Base-by-base conservation (phyloP, 495 filamentous ascomycete genomes). In the Glarea lozoyensis region DNA sequence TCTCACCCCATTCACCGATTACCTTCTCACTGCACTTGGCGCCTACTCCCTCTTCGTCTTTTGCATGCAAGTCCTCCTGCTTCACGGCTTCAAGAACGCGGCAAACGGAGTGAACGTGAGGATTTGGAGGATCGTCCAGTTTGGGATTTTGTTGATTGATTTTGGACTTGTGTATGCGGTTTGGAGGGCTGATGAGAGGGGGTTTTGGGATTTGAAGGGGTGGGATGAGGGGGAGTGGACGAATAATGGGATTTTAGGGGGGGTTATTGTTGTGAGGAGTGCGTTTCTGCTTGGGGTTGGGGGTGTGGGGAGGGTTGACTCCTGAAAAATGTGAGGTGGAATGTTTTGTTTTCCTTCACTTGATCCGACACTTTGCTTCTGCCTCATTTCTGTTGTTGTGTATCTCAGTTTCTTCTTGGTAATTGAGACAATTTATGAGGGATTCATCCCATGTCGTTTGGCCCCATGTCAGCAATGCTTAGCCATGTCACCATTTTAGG, bases 41-140 rank as follows among this genome's bases (percentile, higher is more conserved):
- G 43, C 53, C 20, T 53, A 46, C 33, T 52, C 48, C 19, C 12
- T 40, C 19, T 20, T 36, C 44, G 42, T 49, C 30, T 35, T 52
- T 20, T 36, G 27, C 13, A 22, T 54, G 17, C 47, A 48, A 20
- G 45, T 49, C 0, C 34, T 50, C 10, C 37, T 54, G 9, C 51
- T 54, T 11, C 45, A 37, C 19, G 30, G 42, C 36, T 41, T 23
- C 16, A 20, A 18, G 13, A 36, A 40, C 19, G 23, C 11, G 11
- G 10, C 20, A 18, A 40, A 29, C 25, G 25, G 25, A 7, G 7
- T 29, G 25, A 29, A 29, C 7, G 45, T 41, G n/a, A 48, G 30
- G 33, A 20, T 48, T 0, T 48, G 45, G 45, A 29, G 23, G n/a
- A 42, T 37, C 20, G 16, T 48, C n/a, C 15, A 22, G 20, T 37